Evolutionary conservation across 441 rosid species (phyloP), one percentile per base, ranked within the genome.

Genomic region (Erodium texanum): DNA sequence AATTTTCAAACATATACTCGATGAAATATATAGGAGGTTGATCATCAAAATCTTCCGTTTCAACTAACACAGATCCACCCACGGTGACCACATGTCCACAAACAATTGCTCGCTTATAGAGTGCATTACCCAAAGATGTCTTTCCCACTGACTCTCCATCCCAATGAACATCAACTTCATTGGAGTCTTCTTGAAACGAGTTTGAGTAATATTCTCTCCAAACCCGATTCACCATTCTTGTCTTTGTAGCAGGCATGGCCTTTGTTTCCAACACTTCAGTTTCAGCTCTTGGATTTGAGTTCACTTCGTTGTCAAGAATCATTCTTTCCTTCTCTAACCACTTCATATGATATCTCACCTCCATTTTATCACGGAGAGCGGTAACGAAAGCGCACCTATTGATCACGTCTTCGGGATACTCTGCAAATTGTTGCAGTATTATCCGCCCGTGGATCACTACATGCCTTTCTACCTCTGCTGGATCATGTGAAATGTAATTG

Each of bases 181-280:
- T 70, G 67, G 75, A 20, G 69, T 82, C 85, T 71, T 93, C 94
- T 8, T 86, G 89, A 10, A 75, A 74, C 80, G 85, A 80, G 74
- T 82, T 84, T 18, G 93, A 87, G 77, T 84, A 90, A 79, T 71
- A 86, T 56, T 89, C 95, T 0, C 91, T 93, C 98, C 98, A 93
- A 24, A 90, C 82, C 69, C 88, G 83, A 77, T 86, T 87, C 70
- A 93, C 82, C 34, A 90, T 70, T 70, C 79, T 79, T 27, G 96
- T 93, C 64, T 96, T 85, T 27, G 98, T 90, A 10, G 96, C 96
- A 70, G 77, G 88, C 96, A 90, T 90, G 24, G 74, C 91, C 67
- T 86, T 84, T 68, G 82, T 85, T 70, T 78, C 87, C 50, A 90
- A 87, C 50, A 61, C 66, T 56, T 20, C 22, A 7, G 62, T 18